Percentiles rank a stretch among this genome's conserved stretches.
These are phyloP conservation scores for Chenopodium suecicum DNA, from an alignment of 148 eudicot species.

Conservation along the genomic window DNA sequence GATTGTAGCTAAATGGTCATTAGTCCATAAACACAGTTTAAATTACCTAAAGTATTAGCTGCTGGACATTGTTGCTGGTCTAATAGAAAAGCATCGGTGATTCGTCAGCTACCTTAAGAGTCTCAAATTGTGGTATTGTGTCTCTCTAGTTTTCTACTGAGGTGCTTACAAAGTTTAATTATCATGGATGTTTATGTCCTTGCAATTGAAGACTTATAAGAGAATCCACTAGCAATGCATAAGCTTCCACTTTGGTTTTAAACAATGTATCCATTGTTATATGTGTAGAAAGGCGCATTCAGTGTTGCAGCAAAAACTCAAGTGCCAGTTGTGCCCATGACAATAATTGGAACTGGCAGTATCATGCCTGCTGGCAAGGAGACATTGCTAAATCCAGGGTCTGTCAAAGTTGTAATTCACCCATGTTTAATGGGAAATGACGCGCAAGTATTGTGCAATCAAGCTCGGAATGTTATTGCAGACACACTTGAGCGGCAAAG, in stretches of 20 bases:
- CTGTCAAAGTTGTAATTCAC: constrained; percentile 77
- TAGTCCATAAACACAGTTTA: not conserved
- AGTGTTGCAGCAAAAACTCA: constrained; percentile 80
- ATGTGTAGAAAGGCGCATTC: constrained; percentile 93
- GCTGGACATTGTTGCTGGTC: not conserved
- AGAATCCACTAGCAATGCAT: not conserved
- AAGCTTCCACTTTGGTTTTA: not conserved
- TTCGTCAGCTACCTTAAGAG: not conserved
- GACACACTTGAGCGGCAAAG: constrained; percentile 45
- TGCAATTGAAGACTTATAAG: not conserved
- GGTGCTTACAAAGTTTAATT: too few species aligned
- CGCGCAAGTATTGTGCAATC: constrained; percentile 59
- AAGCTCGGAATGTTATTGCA: constrained; percentile 68
- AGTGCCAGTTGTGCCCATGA: constrained; percentile 86
- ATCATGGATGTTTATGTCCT: not conserved
- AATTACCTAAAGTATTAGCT: not conserved
- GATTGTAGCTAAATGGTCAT: not conserved
- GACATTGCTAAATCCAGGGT: constrained; percentile 56
- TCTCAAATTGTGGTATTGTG: not conserved
- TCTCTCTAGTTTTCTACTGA: not conserved
- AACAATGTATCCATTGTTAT: not conserved
- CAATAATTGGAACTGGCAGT: constrained; percentile 83
- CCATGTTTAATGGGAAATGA: constrained; percentile 56
- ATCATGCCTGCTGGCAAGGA: constrained; percentile 94
- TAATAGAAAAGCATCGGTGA: not conserved